Percentiles rank a stretch among this genome's conserved stretches.
These are phyloP conservation scores for Ophiostoma novo-ulmi DNA, from an alignment of 2,329 filamentous ascomycete species.

Conservation along the genomic window DNA sequence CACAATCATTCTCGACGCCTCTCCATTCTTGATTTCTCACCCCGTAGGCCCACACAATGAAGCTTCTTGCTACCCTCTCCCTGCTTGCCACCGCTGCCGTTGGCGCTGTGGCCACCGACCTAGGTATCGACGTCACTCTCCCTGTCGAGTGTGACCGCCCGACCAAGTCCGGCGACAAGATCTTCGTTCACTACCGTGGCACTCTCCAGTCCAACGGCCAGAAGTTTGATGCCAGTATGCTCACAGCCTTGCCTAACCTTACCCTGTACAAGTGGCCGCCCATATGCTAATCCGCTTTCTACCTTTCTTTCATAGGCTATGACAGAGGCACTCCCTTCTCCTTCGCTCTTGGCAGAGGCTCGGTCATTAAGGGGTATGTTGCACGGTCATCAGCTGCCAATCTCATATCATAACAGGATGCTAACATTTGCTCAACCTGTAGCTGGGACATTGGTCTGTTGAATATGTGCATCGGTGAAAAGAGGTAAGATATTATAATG, in stretches of 20 bases:
- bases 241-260: neutral
- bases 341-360: constrained; percentile 73
- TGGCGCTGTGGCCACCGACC: constrained; percentile 49
- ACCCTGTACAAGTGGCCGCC: too few species aligned
- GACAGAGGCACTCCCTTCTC: constrained; percentile 68
- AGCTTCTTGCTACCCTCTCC: constrained; percentile 43
- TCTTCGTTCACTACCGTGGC: constrained; percentile 84
- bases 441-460: constrained; percentile 87
- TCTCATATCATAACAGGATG: neutral
- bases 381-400: neutral
- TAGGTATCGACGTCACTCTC: constrained; percentile 73
- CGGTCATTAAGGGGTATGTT: constrained; percentile 80
- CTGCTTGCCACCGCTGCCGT: constrained; percentile 49
- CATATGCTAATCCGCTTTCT: neutral
- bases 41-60: neutral
- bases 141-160: constrained; percentile 75
- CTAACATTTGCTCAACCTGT: neutral
- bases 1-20: neutral
- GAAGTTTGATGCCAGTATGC: constrained; percentile 72
- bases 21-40: neutral
- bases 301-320: constrained; percentile 37
- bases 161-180: constrained; percentile 67
- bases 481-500: constrained; percentile 45
- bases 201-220: constrained; percentile 67
- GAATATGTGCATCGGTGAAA: constrained; percentile 95